Evolutionary conservation across 306 rosid genomes (phyloP), one percentile per base, ranked within the genome.

Genomic region (Quercus parvula): DNA sequence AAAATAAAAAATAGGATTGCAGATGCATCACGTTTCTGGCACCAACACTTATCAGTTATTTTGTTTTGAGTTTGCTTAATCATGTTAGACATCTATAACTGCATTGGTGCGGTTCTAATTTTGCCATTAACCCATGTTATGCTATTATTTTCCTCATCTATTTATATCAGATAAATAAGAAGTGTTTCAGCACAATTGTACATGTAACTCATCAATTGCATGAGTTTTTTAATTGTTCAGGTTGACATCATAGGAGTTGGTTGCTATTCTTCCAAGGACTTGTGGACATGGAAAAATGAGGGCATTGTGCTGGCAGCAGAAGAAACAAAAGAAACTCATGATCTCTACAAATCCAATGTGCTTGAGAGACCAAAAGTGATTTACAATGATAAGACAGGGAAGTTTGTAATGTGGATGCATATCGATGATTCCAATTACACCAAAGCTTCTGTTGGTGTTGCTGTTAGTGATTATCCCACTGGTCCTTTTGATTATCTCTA

Each of bases 371-470:
- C 99, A 2, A 96, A 96, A 81, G 99, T 93, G 81, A 81, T 96
- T 75, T 91, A 91, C 89, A 96, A 96, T 79, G 92, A 86, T 35
- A 89, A 77, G 90, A 91, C 96, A 1, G 85, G 89, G 70, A 93
- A 93, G 82, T 96, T 91, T 59, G 99, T 93, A 63, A 96, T 96
- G 99, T 96, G 97, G 99, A 96, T 93, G 98, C 99, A 96, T 85
- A 81, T 96, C 4, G 99, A 96, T 13, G 97, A 96, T 86, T 86
- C 81, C 28, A 96, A 96, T 94, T 96, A 96, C 71, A 96, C 99
- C 25, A 93, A 93, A 86, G 98, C 99, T 22, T 75, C 98, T 13
- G 92, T 87, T 70, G 99, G 99, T 6, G 74, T 92, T 38, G 99
- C 99, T 22, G 66, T 77, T 63, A 91, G 98, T 64, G 99, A 96